Evolutionary conservation across 2,329 filamentous ascomycete species (phyloP), one percentile per base, ranked within the genome.

Genomic region (Emmonsiellopsis sp.): DNA sequence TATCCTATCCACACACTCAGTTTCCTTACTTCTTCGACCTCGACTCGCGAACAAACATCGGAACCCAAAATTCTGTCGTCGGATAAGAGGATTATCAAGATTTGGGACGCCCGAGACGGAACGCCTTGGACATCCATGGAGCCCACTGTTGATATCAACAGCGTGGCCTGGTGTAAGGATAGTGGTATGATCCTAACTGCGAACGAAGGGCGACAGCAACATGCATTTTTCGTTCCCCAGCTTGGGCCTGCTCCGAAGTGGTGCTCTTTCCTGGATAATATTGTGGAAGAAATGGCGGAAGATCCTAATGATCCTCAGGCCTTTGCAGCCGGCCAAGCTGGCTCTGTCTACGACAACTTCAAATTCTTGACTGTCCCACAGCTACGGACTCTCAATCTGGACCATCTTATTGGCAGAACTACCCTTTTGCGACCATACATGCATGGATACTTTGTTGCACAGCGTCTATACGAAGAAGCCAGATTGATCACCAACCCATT

Each of bases 271-370:
- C 75, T 98, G 57, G 94, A 98, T 72, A 96, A 94, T 64, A 83
- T 98, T 64, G 93, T 97, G 8, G 93, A 98, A 74, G 94, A 98
- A 71, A 96, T 98, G 89, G 92, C 92, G 7, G 92, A 97, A 66
- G 81, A 85, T 61, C 76, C 77, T 7, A 80, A 82, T 61, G 83
- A 86, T 62, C 83, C 83, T 5, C 78, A 80, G 51, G 71, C 74
- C 9, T 77, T 74, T 61, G 69, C 63, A 53, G 63, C 65, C 31
- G 64, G 68, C 33, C 69, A 74, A 52, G 66, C 79, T 71, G 74
- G 83, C 73, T 85, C 93, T 62, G 88, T 93, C 8, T 98, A 98
- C 75, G 93, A 98, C 72, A 97, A 98, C 72, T 97, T 92, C 82
- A 98, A 97, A 73, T 98, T 98, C 81, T 77, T 98, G 65, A 95